Percentiles rank a stretch among this genome's conserved stretches.
Conservation (phyloP, 805 yeast species). For the Trichomonascus vanleenenianus region DNA sequence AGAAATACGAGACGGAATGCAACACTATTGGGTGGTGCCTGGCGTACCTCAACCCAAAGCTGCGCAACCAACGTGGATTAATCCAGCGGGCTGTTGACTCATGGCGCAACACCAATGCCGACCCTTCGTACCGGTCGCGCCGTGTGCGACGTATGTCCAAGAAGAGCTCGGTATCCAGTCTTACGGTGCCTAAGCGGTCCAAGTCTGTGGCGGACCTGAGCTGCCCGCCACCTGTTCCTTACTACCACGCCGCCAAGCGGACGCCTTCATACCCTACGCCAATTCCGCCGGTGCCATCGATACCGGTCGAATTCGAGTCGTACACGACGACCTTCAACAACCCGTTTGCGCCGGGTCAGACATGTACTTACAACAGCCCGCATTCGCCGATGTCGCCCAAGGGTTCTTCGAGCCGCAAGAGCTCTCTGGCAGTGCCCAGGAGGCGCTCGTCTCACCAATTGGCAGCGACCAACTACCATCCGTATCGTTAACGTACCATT, state of each 20-base stretch:
- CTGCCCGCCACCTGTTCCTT: not conserved
- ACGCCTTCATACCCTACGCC: not conserved
- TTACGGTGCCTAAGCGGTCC: slow-evolving; percentile 1
- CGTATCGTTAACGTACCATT: too few relatives aligned
- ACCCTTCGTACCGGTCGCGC: slow-evolving; percentile 35
- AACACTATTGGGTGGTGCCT: slow-evolving; percentile 44
- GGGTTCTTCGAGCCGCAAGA: not conserved
- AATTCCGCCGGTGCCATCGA: not conserved
- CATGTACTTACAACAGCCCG: not conserved
- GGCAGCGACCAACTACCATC: not conserved
- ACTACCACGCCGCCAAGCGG: slow-evolving; percentile 2
- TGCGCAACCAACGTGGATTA: slow-evolving; percentile 39
- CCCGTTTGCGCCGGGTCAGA: slow-evolving; percentile 4
- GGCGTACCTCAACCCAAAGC: slow-evolving; percentile 35
- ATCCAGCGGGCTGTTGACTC: slow-evolving; percentile 46
- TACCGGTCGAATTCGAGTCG: not conserved
- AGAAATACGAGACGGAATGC: slow-evolving; percentile 40
- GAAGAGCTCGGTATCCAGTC: not conserved
- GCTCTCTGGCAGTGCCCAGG: not conserved
- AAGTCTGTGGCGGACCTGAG: slow-evolving; percentile 1
- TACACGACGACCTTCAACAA: slow-evolving; percentile 2
- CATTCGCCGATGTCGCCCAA: not conserved
- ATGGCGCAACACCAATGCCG: slow-evolving; percentile 42
- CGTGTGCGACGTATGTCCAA: slow-evolving; percentile 29
- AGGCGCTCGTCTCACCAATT: not conserved